These are phyloP conservation scores for Zygotorulaspora florentina DNA, from an alignment of 805 yeast species.

Conservation along the genomic window DNA sequence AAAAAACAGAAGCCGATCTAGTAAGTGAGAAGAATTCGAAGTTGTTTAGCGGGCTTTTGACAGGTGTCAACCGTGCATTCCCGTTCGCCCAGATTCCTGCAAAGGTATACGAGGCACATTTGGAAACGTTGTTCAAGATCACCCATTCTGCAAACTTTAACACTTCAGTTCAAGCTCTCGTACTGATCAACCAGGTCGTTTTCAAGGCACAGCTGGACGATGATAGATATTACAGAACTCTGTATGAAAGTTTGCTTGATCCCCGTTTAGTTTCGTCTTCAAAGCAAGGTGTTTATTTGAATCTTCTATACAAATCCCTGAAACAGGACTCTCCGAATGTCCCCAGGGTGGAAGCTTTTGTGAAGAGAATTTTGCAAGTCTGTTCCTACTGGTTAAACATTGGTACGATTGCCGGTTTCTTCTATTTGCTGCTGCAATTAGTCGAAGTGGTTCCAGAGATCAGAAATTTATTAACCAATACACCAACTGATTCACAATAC, in stretches of 20 bases:
- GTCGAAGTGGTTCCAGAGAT: constrained; percentile 61
- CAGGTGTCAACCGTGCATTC: constrained; percentile 94
- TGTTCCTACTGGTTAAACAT: constrained; percentile 82
- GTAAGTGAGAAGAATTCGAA: constrained; percentile 77
- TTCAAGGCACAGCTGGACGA: constrained; percentile 50
- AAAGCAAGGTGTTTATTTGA: constrained; percentile 87
- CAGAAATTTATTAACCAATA: constrained; percentile 53
- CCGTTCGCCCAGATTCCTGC: constrained; percentile 80
- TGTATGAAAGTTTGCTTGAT: constrained; percentile 86
- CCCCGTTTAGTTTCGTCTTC: constrained; percentile 80
- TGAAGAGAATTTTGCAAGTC: constrained; percentile 82
- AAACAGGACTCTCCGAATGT: constrained; percentile 57
- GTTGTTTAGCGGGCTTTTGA: constrained; percentile 81
- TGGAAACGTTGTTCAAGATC: constrained; percentile 80
- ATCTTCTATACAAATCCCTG: constrained; percentile 77
- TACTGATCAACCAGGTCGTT: constrained; percentile 77
- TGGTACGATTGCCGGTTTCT: constrained; percentile 84
- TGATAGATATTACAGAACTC: constrained; percentile 77
- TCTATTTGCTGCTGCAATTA: constrained; percentile 67
- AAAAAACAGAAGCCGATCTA: constrained; percentile 59
- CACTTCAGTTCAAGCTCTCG: constrained; percentile 89
- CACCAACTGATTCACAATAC: constrained; percentile 48
- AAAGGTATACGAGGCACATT: constrained; percentile 66
- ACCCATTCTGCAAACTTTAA: constrained; percentile 93
- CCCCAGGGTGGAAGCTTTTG: constrained; percentile 78